Evolutionary conservation across 805 yeast species (phyloP).

Genomic region (Cyberlindnera galapagoensis): DNA sequence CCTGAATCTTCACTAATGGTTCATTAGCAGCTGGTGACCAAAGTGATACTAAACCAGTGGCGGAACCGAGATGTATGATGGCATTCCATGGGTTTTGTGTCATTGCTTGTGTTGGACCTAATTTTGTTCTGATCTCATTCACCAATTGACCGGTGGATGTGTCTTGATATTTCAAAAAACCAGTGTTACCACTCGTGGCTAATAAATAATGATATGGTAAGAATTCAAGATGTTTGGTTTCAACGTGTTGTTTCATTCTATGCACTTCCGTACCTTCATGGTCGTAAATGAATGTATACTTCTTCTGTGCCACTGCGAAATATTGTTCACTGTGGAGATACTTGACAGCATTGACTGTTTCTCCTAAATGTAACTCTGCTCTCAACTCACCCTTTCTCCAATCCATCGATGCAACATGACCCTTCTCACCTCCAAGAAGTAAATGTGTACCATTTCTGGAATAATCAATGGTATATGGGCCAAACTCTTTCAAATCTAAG

Average conservation of each 20-base stretch:
- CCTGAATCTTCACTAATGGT: constrained; percentile 76
- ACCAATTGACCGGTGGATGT: constrained; percentile 88
- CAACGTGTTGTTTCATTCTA: constrained; percentile 84
- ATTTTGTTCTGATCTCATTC: constrained; percentile 74
- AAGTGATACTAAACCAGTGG: constrained; percentile 84
- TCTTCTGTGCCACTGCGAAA: constrained; percentile 96
- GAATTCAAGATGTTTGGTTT: constrained; percentile 75
- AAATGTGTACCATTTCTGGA: constrained; percentile 84
- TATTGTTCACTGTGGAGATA: constrained; percentile 88
- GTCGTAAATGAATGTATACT: constrained; percentile 88
- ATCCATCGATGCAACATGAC: constrained; percentile 93
- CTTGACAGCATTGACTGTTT: constrained; percentile 86
- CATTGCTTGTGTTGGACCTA: constrained; percentile 88
- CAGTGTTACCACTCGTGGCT: constrained; percentile 85
- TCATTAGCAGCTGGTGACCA: constrained; percentile 91
- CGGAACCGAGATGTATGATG: constrained; percentile 86
- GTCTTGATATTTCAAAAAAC: constrained; percentile 87
- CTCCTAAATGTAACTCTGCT: constrained; percentile 79
- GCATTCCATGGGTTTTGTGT: constrained; percentile 95
- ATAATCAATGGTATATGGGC: constrained; percentile 81
- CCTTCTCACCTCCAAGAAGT: constrained; percentile 81
- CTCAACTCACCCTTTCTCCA: constrained; percentile 84
- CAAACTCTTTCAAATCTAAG: constrained; percentile 66
- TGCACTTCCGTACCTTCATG: constrained; percentile 88
- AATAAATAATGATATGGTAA: constrained; percentile 88